Conservation (phyloP, 495 filamentous ascomycete genomes). For the Aspergillus ellipticus region DNA sequence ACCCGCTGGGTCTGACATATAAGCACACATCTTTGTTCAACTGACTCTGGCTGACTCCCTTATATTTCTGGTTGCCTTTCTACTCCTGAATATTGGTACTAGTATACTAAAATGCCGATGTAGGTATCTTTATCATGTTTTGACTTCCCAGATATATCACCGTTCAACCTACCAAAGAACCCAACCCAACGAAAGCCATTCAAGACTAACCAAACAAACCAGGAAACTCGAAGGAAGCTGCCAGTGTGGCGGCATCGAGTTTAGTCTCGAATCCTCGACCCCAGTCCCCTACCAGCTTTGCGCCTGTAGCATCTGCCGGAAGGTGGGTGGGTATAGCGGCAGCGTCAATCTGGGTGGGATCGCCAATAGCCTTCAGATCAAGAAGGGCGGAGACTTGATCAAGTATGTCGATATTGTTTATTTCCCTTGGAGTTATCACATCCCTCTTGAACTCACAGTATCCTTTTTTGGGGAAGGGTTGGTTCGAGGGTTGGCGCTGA, state of each 20-base stretch:
- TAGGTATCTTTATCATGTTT: conserved; percentile 12
- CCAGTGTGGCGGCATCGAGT: conserved; percentile 52
- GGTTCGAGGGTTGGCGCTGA: background rate
- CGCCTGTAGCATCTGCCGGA: conserved; percentile 55
- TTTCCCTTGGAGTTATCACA: background rate
- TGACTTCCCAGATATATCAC: background rate
- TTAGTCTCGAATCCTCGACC: conserved; percentile 47
- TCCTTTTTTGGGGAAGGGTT: background rate
- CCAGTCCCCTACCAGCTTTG: conserved; percentile 56
- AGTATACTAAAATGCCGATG: conserved; percentile 24
- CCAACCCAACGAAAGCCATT: background rate
- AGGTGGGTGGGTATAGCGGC: conserved; percentile 47
- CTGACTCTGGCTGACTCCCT: background rate
- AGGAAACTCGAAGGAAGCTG: conserved; percentile 53
- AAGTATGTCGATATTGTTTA: conserved; percentile 31
- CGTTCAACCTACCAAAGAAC: background rate
- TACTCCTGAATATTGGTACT: background rate
- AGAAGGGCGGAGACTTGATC: conserved; percentile 45
- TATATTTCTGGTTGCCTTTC: background rate
- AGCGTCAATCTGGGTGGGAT: conserved; percentile 51
- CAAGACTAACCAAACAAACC: conserved; percentile 5
- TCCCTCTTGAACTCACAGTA: background rate
- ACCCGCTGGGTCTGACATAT: background rate
- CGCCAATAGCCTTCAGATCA: conserved; percentile 43
- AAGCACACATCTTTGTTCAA: background rate